Evolutionary conservation across 2,329 filamentous ascomycete genomes (phyloP).

Genomic region (Verruconis gallopava): DNA sequence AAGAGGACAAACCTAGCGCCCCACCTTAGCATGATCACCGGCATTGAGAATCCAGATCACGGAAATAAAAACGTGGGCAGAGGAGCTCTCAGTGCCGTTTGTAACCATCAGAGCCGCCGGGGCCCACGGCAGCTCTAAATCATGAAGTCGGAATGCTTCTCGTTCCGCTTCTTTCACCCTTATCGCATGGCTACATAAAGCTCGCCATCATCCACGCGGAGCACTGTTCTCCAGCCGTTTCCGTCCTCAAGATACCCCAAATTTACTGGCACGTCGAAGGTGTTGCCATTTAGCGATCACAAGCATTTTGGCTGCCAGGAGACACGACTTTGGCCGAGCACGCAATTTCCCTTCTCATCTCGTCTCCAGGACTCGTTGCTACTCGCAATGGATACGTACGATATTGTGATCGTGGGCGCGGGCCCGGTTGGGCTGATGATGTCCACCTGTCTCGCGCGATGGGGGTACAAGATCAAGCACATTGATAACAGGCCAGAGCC

Average conservation of each 20-base stretch:
- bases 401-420: constrained; percentile 73
- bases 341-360: background rate
- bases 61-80: background rate
- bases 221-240: background rate
- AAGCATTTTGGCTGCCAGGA: no score
- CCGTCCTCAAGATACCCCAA: background rate
- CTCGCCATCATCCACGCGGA: background rate
- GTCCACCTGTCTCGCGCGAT: constrained; percentile 75
- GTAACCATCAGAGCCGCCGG: background rate
- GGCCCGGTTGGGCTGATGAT: constrained; percentile 81
- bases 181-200: background rate
- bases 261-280: no score
- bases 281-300: no score
- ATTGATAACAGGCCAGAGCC: constrained; percentile 83
- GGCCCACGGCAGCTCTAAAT: background rate
- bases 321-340: background rate
- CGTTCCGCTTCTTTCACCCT: background rate
- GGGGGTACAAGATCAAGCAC: constrained; percentile 92
- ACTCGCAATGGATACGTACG: constrained; percentile 29
- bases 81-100: background rate
- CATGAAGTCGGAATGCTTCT: background rate
- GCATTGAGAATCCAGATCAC: background rate
- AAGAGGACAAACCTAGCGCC: background rate
- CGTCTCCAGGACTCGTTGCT: background rate
- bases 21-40: background rate